Evolutionary conservation across 495 filamentous ascomycete species (phyloP), one percentile per base, ranked within the genome.

Genomic region (Echria macrotheca): DNA sequence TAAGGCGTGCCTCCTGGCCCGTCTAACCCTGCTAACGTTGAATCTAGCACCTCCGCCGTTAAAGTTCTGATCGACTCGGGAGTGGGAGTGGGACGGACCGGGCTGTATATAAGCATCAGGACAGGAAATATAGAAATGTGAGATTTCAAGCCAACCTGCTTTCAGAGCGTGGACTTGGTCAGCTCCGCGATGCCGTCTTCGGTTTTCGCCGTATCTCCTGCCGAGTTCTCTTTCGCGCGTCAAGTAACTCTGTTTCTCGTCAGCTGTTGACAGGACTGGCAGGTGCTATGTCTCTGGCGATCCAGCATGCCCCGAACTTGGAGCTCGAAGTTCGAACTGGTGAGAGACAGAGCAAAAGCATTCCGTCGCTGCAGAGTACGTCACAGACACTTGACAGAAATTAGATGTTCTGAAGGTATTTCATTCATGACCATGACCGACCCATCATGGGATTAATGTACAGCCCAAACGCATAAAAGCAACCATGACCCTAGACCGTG

Each of bases 381-480:
- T n/a, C n/a, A n/a, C n/a, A n/a, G n/a, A n/a, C n/a, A n/a, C n/a
- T n/a, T n/a, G n/a, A n/a, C n/a, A n/a, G n/a, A n/a, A n/a, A 22
- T 11, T 36, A 15, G 39, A 42, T 50, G 25, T 22, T 67, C 70
- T 57, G 66, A 59, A 68, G 65, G 66, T 57, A 69, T 64, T 73
- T 71, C 66, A 72, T 76, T 81, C 73, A 66, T 77, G 69, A 73
- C 73, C 75, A 72, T 87, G 84, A 79, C 71, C 85, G n/a, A n/a
- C n/a, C 79, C 12, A 75, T 80, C 76, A 83, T 63, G 69, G 71
- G 63, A 74, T 84, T 91, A 93, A 89, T 93, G 80, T 95, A 95
- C 89, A 95, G 82, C 85, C 80, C 79, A 79, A 84, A 57, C 52
- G 56, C 51, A 44, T 76, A 72, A 70, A 83, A 82, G 76, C 80